A percentile compares a stretch with the other conserved stretches of the same genome.
These are phyloP conservation scores for Gautieria morchelliformis DNA, from an alignment of 768 basidiomycete species.

Conservation along the genomic window DNA sequence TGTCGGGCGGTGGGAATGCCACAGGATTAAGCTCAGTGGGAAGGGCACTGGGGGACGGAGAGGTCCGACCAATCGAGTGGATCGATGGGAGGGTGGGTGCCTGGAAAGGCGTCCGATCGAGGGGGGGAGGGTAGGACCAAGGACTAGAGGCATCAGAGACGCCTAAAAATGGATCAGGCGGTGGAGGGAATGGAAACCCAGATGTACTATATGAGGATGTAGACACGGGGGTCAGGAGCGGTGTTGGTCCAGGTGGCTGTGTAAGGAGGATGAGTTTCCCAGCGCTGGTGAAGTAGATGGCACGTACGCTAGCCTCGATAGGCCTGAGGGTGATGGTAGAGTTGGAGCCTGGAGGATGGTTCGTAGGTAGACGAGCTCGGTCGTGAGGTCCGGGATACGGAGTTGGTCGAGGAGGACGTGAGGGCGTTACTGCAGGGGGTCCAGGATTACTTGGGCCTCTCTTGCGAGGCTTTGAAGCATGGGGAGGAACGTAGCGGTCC, in stretches of 20 bases:
- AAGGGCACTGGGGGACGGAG: background rate
- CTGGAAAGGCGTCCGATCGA: background rate
- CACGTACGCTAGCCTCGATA: background rate
- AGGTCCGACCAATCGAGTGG: background rate
- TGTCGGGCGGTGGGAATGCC: constrained; percentile 19
- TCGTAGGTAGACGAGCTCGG: background rate
- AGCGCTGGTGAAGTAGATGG: background rate
- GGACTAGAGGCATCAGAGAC: constrained; percentile 13
- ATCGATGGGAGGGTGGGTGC: constrained; percentile 1
- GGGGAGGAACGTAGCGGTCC: constrained; percentile 57
- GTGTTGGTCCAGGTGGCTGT: constrained; percentile 13
- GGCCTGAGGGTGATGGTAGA: background rate
- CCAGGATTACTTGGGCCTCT: constrained; percentile 8
- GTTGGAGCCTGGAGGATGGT: background rate
- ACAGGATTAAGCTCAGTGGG: too few species aligned
- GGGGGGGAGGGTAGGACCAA: background rate
- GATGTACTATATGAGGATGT: constrained; percentile 30
- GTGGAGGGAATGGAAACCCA: constrained; percentile 36
- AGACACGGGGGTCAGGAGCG: constrained; percentile 33
- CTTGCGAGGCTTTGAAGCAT: constrained; percentile 15
- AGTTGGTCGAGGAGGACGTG: constrained; percentile 33
- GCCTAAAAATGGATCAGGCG: constrained; percentile 30
- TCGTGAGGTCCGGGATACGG: constrained; percentile 39
- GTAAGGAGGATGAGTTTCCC: background rate
- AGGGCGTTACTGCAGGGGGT: constrained; percentile 26